phyloP scores from a whole-genome alignment of 192 early-diverging fungal genomes.

The Endogone sp. region DNA sequence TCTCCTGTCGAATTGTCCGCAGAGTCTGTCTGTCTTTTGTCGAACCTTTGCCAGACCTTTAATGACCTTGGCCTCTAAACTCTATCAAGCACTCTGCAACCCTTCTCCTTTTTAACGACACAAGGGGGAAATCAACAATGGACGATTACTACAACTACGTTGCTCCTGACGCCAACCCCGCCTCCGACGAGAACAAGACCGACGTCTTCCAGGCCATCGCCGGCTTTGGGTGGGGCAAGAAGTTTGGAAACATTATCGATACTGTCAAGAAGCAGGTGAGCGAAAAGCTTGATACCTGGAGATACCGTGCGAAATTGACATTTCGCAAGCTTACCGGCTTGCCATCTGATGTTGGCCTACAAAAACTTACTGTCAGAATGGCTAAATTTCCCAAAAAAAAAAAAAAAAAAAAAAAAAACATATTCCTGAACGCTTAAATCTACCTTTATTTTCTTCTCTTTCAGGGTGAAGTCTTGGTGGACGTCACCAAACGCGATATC shows the following conservation, averaged over 20 bases:
- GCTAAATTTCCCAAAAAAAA: too few relatives aligned
- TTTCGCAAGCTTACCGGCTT: too few relatives aligned
- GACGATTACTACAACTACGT: background rate
- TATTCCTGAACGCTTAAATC: too few relatives aligned
- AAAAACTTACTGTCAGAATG: too few relatives aligned
- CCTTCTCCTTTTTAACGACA: background rate
- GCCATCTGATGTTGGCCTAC: too few relatives aligned
- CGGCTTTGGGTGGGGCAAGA: background rate
- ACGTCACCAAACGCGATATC: constrained; percentile 46
- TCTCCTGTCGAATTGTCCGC: too few relatives aligned
- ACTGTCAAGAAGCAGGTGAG: background rate
- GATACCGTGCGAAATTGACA: too few relatives aligned
- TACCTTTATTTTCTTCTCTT: background rate
- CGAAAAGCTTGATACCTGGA: background rate
- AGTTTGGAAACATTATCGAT: background rate
- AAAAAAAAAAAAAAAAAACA: background rate
- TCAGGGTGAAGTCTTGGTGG: constrained; percentile 37
- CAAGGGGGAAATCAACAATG: background rate
- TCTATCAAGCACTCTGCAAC: background rate
- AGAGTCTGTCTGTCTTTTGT: too few relatives aligned
- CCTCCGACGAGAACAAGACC: background rate
- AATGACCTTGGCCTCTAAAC: background rate
- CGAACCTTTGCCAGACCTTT: background rate
- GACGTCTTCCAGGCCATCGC: background rate
- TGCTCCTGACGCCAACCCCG: background rate